Percentiles rank a stretch among this genome's conserved stretches.
Conservation (phyloP, 2,329 filamentous ascomycete species). For the Pseudogymnoascus sp. region DNA sequence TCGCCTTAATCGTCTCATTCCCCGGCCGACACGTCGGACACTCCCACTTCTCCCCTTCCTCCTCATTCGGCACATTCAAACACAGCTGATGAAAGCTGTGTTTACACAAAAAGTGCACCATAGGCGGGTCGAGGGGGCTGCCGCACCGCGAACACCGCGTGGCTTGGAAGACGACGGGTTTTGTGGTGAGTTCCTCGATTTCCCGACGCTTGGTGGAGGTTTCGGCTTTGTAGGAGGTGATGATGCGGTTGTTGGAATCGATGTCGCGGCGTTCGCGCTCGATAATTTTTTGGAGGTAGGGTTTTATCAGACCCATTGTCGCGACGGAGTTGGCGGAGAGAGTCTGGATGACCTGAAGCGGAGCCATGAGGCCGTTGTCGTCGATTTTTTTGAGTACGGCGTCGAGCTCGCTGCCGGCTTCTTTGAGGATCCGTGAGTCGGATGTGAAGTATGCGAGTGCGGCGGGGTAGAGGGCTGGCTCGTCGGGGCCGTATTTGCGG, state of each 20-base stretch:
- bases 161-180: conserved; percentile 83
- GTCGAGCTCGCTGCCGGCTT: conserved; percentile 80
- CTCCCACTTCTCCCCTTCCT: conserved; percentile 56
- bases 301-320: conserved; percentile 95
- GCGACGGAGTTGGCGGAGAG: conserved; percentile 72
- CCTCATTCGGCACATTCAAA: conserved; percentile 46
- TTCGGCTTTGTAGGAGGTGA: conserved; percentile 73
- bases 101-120: conserved; percentile 93
- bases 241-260: conserved; percentile 65
- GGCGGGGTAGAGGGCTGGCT: conserved; percentile 85
- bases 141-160: conserved; percentile 80
- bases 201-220: conserved; percentile 76
- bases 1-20: conserved; percentile 82
- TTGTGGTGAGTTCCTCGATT: conserved; percentile 64
- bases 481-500: conserved; percentile 81
- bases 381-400: conserved; percentile 78
- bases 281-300: conserved; percentile 82
- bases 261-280: conserved; percentile 84
- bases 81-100: conserved; percentile 94
- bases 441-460: conserved; percentile 91
- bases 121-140: conserved; percentile 66
- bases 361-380: conserved; percentile 84
- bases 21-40: conserved; percentile 78
- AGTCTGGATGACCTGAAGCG: conserved; percentile 91
- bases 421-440: conserved; percentile 67